A percentile compares a stretch with the other conserved stretches of the same genome.
Evolutionary conservation across 2,329 filamentous ascomycete species (phyloP).

Genomic region (Cercospora sp.): DNA sequence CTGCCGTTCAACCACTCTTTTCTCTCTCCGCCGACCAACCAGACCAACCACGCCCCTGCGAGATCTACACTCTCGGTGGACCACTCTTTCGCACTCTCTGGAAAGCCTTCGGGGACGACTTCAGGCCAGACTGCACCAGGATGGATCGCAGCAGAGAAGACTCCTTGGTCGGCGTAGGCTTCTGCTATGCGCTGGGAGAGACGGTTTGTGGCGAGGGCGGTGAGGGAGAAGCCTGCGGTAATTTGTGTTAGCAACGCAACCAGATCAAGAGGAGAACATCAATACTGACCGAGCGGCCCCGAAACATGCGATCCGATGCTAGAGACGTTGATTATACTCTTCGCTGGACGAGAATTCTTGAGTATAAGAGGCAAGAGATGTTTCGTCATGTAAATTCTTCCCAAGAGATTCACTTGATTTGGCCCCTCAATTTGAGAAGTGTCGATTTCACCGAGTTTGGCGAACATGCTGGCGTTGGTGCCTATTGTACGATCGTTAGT

Average conservation of each 20-base stretch:
- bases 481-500: not conserved
- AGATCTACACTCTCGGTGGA: constrained; percentile 34
- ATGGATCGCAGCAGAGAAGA: constrained; percentile 37
- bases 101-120: constrained; percentile 36
- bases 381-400: constrained; percentile 23
- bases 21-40: constrained; percentile 35
- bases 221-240: constrained; percentile 35
- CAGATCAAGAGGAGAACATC: too few species aligned
- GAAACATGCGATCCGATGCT: constrained; percentile 33
- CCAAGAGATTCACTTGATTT: constrained; percentile 21
- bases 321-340: constrained; percentile 37
- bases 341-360: not conserved
- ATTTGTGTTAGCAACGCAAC: too few species aligned
- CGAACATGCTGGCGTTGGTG: constrained; percentile 2
- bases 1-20: constrained; percentile 42
- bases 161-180: constrained; percentile 30
- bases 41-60: constrained; percentile 32
- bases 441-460: constrained; percentile 13
- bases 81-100: constrained; percentile 26
- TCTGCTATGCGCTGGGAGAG: constrained; percentile 40
- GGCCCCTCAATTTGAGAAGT: constrained; percentile 16
- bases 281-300: constrained; percentile 32
- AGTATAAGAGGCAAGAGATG: constrained; percentile 27
- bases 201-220: constrained; percentile 38
- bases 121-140: constrained; percentile 38